These are phyloP conservation scores for Penicillium sp. DNA, from an alignment of 2,329 filamentous ascomycete genomes.

Conservation along the genomic window DNA sequence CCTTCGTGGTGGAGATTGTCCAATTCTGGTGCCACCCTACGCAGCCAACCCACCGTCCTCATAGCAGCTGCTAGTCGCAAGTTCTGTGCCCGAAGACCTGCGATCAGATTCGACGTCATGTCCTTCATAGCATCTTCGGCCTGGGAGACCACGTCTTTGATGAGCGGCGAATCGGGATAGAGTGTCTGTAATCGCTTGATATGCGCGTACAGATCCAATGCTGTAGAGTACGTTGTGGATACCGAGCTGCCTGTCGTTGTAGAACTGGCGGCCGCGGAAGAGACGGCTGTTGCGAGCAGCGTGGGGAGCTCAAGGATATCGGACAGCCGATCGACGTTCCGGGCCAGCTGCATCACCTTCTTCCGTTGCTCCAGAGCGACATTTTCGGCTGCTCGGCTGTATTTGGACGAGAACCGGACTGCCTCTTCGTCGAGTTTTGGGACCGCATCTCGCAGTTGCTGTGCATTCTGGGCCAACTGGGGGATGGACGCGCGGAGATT, in stretches of 20 bases:
- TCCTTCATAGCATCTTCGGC: conserved; percentile 80
- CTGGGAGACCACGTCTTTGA: conserved; percentile 63
- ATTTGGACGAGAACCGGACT: conserved; percentile 70
- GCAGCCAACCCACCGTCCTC: conserved; percentile 82
- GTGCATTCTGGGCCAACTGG: conserved; percentile 55
- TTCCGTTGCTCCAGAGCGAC: conserved; percentile 64
- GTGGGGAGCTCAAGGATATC: conserved; percentile 86
- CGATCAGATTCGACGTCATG: conserved; percentile 76
- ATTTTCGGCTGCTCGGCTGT: conserved; percentile 63
- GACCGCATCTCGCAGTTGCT: conserved; percentile 60
- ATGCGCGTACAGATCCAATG: conserved; percentile 85
- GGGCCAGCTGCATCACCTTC: conserved; percentile 68
- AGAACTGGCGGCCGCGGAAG: conserved; percentile 36
- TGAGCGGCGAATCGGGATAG: conserved; percentile 68
- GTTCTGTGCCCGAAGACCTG: conserved; percentile 63
- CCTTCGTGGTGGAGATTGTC: conserved; percentile 38
- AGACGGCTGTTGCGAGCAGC: conserved; percentile 65
- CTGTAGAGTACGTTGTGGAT: conserved; percentile 71
- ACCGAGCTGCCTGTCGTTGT: too few relatives aligned
- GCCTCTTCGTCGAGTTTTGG: conserved; percentile 71
- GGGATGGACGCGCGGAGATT: conserved; percentile 64
- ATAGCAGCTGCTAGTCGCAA: conserved; percentile 85
- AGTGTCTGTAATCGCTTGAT: conserved; percentile 75
- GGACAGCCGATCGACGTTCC: conserved; percentile 79
- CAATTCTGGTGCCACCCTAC: conserved; percentile 74